Base-by-base conservation (phyloP, 257 asterid species). In the Thymus quinquecostatus region DNA sequence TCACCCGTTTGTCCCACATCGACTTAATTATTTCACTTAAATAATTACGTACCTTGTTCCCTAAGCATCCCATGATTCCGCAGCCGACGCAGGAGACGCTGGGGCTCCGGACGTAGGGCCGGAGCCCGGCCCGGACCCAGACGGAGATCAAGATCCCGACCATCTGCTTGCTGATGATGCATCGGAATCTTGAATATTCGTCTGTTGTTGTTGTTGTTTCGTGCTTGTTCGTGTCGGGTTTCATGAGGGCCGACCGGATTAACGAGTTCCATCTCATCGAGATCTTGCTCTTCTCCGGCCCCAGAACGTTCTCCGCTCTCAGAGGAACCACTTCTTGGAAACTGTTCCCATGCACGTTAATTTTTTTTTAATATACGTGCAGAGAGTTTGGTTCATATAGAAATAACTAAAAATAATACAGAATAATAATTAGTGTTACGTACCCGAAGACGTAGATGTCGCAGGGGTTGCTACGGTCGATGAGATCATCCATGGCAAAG, bases 291-390 rank as follows among this genome's bases (percentile, higher is more conserved):
- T 79, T 83, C 32, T 83, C 94, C 9, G 80, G 30, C 28, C 87
- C 90, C 32, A 87, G 73, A 51, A 87, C 85, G 27, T 75, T 85
- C 36, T 73, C 80, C 3, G 86, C 84, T 62, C 34, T 80, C n/a
- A 87, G 69, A 6, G 94, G 87, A 72, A 87, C 94, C 32, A 83
- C 89, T 87, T 87, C 94, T 80, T 87, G 94, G 77, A 87, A 87
- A 78, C 94, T 83, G 68, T 28, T 56, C 66, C 36, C 49, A 38
- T 61, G 50, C 50, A 61, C 40, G 6, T 4, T 60, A 11, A 12
- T 29, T 6, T 49, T 12, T 13, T 13, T 2, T 44, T 44, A 38
- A 38, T 38, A 3, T 38, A 38, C 21, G 21, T 21, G 21, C 21
- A 21, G 21, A 21, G 21, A 21, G 7, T 38, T 38, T 38, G 4